These are phyloP conservation scores for Penicillium pancosmium DNA, from an alignment of 495 filamentous ascomycete genomes.

Conservation along the genomic window DNA sequence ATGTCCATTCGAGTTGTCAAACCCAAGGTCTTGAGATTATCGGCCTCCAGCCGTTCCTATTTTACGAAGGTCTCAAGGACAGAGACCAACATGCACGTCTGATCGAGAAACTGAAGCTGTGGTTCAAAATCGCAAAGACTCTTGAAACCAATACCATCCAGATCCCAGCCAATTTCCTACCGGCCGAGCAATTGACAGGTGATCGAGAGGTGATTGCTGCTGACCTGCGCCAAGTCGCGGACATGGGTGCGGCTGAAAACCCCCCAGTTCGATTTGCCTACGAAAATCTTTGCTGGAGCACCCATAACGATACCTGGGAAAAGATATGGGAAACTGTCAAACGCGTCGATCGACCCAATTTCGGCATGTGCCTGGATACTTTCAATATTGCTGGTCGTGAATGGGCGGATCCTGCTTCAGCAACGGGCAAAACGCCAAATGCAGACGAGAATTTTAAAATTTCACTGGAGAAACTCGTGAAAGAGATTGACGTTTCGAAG, in stretches of 20 bases:
- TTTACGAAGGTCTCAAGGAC: slow-evolving; percentile 70
- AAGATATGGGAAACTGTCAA: slow-evolving; percentile 63
- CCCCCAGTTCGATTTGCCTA: slow-evolving; percentile 67
- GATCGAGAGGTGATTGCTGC: slow-evolving; percentile 61
- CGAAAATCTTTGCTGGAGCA: slow-evolving; percentile 69
- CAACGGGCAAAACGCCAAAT: slow-evolving; percentile 53
- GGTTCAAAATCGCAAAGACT: slow-evolving; percentile 63
- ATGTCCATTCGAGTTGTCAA: slow-evolving; percentile 27
- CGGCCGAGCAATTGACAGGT: slow-evolving; percentile 51
- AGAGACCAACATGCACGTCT: slow-evolving; percentile 53
- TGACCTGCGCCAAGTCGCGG: slow-evolving; percentile 56
- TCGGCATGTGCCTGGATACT: slow-evolving; percentile 73
- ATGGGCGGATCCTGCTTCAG: slow-evolving; percentile 65
- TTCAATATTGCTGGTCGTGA: slow-evolving; percentile 73
- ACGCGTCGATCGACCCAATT: slow-evolving; percentile 65
- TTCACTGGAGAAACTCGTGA: slow-evolving; percentile 58
- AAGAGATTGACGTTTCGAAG: slow-evolving; percentile 59
- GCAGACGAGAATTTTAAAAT: slow-evolving; percentile 57
- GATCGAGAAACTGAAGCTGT: slow-evolving; percentile 61
- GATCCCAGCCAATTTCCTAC: slow-evolving; percentile 67
- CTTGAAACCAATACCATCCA: slow-evolving; percentile 65
- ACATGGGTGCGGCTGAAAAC: slow-evolving; percentile 24
- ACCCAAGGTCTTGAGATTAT: slow-evolving; percentile 38
- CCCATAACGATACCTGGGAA: slow-evolving; percentile 67
- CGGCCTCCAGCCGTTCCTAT: slow-evolving; percentile 69